Base-by-base conservation (phyloP, 1,284 basidiomycete genomes). In the Ceratobasidium sp. region DNA sequence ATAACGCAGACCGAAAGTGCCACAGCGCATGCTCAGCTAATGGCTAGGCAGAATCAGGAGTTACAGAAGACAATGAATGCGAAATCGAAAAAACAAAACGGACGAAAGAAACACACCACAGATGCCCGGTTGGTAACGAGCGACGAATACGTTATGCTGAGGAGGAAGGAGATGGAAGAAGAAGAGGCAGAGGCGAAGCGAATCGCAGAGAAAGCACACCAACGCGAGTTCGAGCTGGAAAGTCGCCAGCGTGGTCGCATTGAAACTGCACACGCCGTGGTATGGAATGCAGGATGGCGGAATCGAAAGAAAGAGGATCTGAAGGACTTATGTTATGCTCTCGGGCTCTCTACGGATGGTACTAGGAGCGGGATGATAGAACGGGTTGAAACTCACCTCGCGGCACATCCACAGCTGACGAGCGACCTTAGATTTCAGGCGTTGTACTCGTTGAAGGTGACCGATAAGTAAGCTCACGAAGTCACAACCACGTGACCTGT, bases 131-230 rank as follows among this genome's bases (percentile, higher is more conserved):
- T 57, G 9, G 4, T 57, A 32, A 57, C 56, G 2, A 13, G 56
- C 2, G n/a, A 57, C n/a, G 56, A 57, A 25, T 17, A 32, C 2
- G 25, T 22, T n/a, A 13, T 13, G 32, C 22, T 22, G 17, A 1
- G 13, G 32, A 5, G 25, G n/a, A n/a, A 57, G 25, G n/a, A 57
- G 25, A 32, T 32, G 13, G 56, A 22, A 13, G 56, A 32, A 29
- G 56, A 57, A 57, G n/a, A n/a, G n/a, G n/a, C n/a, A n/a, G n/a
- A n/a, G n/a, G 56, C 56, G 56, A 5, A 22, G 56, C 22, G 25
- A 32, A n/a, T n/a, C n/a, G 56, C 13, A 32, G 56, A 57, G 22
- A 29, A 57, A 25, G 56, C 56, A 13, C 22, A 57, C 11, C n/a
- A n/a, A 5, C 56, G 56, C n/a, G 56, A 29, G 5, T 11, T 57